phyloP scores from a whole-genome alignment of 2,329 filamentous ascomycete species.

The Stagonosporopsis tanaceti region DNA sequence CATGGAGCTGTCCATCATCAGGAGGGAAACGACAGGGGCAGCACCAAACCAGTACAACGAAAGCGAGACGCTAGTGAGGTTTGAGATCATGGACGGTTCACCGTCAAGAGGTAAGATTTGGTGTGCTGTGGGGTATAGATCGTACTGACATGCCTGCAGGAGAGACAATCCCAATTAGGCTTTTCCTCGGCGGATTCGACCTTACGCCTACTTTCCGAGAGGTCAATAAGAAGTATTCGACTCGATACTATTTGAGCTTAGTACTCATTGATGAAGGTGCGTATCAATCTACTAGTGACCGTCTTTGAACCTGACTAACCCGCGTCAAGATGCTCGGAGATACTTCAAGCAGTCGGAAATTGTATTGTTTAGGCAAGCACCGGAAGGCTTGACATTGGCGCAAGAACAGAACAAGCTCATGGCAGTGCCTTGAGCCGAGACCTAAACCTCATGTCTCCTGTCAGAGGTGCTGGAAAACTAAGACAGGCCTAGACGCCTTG shows the following conservation, averaged over 20 bases:
- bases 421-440: slow-evolving; percentile 44
- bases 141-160: slow-evolving; percentile 55
- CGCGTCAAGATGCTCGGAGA: slow-evolving; percentile 79
- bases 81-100: slow-evolving; percentile 99
- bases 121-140: neutral
- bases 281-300: neutral
- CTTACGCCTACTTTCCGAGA: slow-evolving; percentile 97
- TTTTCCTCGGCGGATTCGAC: slow-evolving; percentile 98
- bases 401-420: slow-evolving; percentile 57
- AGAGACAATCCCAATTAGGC: slow-evolving; percentile 92
- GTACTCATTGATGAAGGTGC: slow-evolving; percentile 93
- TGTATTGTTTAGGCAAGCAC: slow-evolving; percentile 85
- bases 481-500: neutral
- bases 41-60: slow-evolving; percentile 99
- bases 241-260: slow-evolving; percentile 94
- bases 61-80: slow-evolving; percentile 95
- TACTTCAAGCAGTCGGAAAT: slow-evolving; percentile 99
- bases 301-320: slow-evolving; percentile 14
- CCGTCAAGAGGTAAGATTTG: slow-evolving; percentile 78
- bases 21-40: slow-evolving; percentile 93
- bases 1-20: slow-evolving; percentile 98
- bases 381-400: slow-evolving; percentile 58
- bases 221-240: slow-evolving; percentile 99
- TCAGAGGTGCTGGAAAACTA: neutral
- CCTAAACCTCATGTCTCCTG: neutral